These are phyloP conservation scores for Fomes fomentarius DNA, from an alignment of 1,284 basidiomycete species.

Conservation along the genomic window DNA sequence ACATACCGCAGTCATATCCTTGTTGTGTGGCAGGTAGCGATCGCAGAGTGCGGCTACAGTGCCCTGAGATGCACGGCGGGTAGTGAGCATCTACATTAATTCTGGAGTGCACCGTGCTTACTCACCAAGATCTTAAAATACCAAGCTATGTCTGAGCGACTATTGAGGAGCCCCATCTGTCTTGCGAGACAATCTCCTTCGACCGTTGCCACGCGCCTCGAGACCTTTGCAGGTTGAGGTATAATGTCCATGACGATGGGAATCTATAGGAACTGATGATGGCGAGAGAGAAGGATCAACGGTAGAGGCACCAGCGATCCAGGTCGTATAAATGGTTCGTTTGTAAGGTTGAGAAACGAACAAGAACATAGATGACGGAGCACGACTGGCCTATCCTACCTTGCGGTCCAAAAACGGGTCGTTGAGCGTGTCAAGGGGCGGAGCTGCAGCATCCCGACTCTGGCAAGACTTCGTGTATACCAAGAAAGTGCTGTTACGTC, in stretches of 20 bases:
- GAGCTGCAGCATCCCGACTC: neutral
- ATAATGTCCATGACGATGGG: neutral
- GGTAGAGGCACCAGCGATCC: too few species aligned
- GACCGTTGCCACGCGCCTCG: neutral
- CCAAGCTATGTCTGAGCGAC: neutral
- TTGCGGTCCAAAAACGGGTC: too few species aligned
- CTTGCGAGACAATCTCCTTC: slow-evolving; percentile 7
- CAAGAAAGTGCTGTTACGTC: slow-evolving; percentile 3
- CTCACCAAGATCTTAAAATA: slow-evolving; percentile 16
- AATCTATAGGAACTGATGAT: neutral
- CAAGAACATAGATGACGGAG: too few species aligned
- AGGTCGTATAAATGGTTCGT: too few species aligned
- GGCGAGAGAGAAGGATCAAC: neutral
- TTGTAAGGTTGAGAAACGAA: too few species aligned
- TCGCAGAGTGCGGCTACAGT: slow-evolving; percentile 12
- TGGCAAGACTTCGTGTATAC: neutral
- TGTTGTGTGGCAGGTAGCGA: neutral
- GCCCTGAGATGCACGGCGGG: neutral
- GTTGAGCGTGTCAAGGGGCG: too few species aligned
- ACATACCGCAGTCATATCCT: neutral
- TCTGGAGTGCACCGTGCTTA: neutral
- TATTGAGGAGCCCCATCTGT: slow-evolving; percentile 13
- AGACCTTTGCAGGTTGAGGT: slow-evolving; percentile 2
- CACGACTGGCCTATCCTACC: too few species aligned
- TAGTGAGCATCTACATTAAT: too few species aligned